phyloP scores from a whole-genome alignment of 2,329 filamentous ascomycete species.

The Alternaria sp. region DNA sequence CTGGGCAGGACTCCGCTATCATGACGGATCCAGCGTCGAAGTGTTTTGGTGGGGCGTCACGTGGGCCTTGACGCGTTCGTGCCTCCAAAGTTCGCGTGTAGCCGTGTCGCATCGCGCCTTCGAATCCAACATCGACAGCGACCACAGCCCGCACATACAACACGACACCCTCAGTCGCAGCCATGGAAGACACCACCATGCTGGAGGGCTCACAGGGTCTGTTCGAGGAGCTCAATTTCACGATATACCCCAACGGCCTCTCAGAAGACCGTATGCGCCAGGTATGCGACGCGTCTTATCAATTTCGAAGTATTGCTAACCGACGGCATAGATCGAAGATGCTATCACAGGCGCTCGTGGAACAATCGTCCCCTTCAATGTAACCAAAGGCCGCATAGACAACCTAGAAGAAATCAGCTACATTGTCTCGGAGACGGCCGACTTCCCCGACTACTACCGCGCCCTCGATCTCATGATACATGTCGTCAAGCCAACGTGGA shows the following conservation, averaged over 20 bases:
- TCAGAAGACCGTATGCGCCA: conserved; percentile 31
- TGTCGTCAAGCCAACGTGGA: conserved; percentile 83
- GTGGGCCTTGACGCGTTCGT: conserved; percentile 20
- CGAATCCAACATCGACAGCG: conserved; percentile 6
- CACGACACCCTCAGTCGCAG: conserved; percentile 9
- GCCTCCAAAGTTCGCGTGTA: conserved; percentile 1
- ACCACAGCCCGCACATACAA: background rate
- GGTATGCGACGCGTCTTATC: conserved; percentile 36
- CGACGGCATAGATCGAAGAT: conserved; percentile 51
- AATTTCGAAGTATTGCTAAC: conserved; percentile 23
- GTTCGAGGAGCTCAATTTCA: conserved; percentile 50
- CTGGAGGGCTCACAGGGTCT: conserved; percentile 39
- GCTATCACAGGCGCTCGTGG: conserved; percentile 58
- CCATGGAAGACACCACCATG: conserved; percentile 45
- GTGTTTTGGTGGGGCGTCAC: conserved; percentile 19
- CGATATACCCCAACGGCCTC: conserved; percentile 53
- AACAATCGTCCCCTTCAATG: conserved; percentile 50
- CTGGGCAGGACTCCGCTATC: background rate
- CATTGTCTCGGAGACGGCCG: conserved; percentile 77
- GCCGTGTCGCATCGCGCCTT: conserved; percentile 10
- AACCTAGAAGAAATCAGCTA: conserved; percentile 62
- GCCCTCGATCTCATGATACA: conserved; percentile 80
- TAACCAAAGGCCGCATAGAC: conserved; percentile 48
- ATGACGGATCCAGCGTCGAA: conserved; percentile 1
- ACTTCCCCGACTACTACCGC: conserved; percentile 85